Base-by-base conservation (phyloP, 2,329 filamentous ascomycete species). In the Penicillium thymicola region DNA sequence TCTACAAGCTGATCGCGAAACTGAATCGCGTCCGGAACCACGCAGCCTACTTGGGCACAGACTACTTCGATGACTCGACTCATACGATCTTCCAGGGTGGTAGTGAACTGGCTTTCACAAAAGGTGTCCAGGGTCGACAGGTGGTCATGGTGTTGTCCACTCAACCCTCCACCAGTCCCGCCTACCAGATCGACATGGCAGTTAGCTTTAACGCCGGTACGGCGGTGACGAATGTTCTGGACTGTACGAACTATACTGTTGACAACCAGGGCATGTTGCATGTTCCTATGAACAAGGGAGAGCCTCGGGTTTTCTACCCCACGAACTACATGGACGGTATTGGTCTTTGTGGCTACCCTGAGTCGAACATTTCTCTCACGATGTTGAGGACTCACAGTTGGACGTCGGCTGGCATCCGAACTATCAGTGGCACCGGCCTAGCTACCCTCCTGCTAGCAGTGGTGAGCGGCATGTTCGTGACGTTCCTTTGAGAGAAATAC, bases 61-160 rank as follows among this genome's bases (percentile, higher is more conserved):
- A 66, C 18, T 81, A 80, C 64, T 59, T 76, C 2, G 67, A 67
- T 0, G 75, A 73, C 52, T 65, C 71, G 3, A 59, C 58, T 0
- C 54, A 52, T 16, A 36, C 59, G 7, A 54, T 65, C 37, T 65
- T 51, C 32, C 44, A 55, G 23, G 59, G 62, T 7, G 69, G 69
- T 38, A 73, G 71, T 32, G 70, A 76, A n/a, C 69, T 80, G 50
- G 79, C 68, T 8, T 72, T 79, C 62, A 70, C 75, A 5, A 81
- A 81, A 60, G 79, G 79, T 18, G 63, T 70, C 45, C 72, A 74
- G 49, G 71, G 70, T 3, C 65, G 63, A 5, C 74, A 77, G 53
- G 62, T 80, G 23, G 66, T 81, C 47, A 75, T 76, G 53, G 66
- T 81, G 5, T 62, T 80, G 11, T 78, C 70, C 23, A 80, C 78